Evolutionary conservation across 192 early-diverging fungal genomes (phyloP), one percentile per base, ranked within the genome.

Genomic region (Coemansia sp.): DNA sequence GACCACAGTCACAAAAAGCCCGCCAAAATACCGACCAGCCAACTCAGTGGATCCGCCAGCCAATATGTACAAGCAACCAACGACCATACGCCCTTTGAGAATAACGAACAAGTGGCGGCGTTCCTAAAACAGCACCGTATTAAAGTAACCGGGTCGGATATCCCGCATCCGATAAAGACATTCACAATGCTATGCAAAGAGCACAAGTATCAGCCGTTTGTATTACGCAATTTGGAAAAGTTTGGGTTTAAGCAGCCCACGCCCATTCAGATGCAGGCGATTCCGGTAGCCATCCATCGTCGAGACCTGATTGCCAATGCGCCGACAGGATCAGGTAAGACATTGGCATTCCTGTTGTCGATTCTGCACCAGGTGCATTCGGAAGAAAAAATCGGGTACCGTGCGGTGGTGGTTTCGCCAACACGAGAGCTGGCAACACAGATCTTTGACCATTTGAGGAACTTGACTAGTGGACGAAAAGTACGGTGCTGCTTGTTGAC

Each of bases 301-400:
- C 85, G 93, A 12, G 97, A 99, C 67, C 31, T 99, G 3, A 94
- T 99, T 81, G 91, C 93, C 2, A 90, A 90, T 72, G 93, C 97
- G 8, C 97, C 94, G 31, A 99, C 97, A 16, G 95, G 97, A 52
- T 95, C 94, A 5, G 97, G 97, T 65, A 99, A 99, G 76, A 99
- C 97, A 1, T 67, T 97, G 64, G 95, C 97, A 0, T 99, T 89
- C 53, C 55, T 94, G 37, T 72, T 99, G 20, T 93, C 94, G 0
- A 93, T 99, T 21, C 61, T 99, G 46, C 90, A 94, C 53, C 79
- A 87, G 41, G 64, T 98, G 28, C 87, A 91, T 39, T 80, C 80
- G 43, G 89, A 88, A 4, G 84, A 87, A 23, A 94, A 91, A 59
- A 75, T 80, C 8, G 92, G 92, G 13, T 88, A 90, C 59, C 84